phyloP scores from a whole-genome alignment of 441 rosid genomes.

The Adansonia gregorii region DNA sequence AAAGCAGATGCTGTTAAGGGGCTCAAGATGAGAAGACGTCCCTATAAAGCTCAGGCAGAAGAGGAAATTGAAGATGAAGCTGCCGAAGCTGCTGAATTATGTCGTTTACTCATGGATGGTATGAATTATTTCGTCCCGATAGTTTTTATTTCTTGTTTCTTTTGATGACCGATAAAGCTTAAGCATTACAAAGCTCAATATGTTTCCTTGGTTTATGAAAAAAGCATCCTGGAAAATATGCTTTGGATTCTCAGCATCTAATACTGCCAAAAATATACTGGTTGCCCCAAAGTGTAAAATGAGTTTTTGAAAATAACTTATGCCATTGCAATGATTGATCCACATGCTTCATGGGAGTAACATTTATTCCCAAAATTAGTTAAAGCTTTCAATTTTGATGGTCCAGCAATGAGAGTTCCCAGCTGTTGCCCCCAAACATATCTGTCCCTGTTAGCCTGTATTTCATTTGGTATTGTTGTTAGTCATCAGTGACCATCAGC shows the following conservation, averaged over 20 bases:
- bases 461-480: not conserved
- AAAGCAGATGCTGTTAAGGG: conserved; percentile 88
- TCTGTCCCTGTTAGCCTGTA: not conserved
- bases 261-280: not conserved
- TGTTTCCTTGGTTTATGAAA: not conserved
- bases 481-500: conserved; percentile 1
- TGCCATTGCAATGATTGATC: not conserved
- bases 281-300: not conserved
- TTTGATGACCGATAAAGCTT: not conserved
- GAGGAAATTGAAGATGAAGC: conserved; percentile 98
- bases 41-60: conserved; percentile 79
- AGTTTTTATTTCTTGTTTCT: conserved; percentile 17
- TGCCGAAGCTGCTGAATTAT: conserved; percentile 92
- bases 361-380: conserved; percentile 2
- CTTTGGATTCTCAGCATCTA: conserved; percentile 10
- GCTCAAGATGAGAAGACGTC: conserved; percentile 88
- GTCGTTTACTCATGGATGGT: conserved; percentile 98
- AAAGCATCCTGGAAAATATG: not conserved
- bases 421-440: not conserved
- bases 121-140: conserved; percentile 35
- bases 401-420: not conserved
- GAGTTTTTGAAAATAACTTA: conserved; percentile 8
- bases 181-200: not conserved
- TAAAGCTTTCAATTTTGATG: not conserved
- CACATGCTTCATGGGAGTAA: not conserved